phyloP scores from a whole-genome alignment of 306 rosid genomes.

The Betula pendula region DNA sequence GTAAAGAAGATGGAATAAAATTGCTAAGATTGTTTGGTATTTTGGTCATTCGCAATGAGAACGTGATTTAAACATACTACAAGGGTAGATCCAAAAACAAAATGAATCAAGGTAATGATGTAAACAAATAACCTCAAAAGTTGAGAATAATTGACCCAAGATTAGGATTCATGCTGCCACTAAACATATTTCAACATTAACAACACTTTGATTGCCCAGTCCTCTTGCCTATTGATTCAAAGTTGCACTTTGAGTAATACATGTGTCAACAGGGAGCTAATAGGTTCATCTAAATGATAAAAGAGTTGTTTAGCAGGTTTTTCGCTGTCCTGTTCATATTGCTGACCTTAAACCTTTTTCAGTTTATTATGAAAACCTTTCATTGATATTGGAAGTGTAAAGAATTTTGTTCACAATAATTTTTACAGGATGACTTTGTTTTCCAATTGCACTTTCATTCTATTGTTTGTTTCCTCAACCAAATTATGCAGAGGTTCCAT shows the following conservation, averaged over 20 bases:
- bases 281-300: not conserved
- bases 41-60: not conserved
- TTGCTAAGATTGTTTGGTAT: not conserved
- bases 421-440: not conserved
- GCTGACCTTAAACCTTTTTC: not conserved
- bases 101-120: no score
- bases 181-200: not conserved
- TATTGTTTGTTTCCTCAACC: no score
- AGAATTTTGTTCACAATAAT: not conserved
- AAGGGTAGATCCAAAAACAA: not conserved
- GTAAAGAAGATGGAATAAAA: not conserved
- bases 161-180: no score
- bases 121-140: no score
- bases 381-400: not conserved
- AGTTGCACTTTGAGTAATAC: not conserved
- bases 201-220: not conserved
- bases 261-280: no score
- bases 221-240: not conserved
- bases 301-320: not conserved
- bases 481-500: no score
- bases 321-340: not conserved
- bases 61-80: not conserved
- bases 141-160: no score
- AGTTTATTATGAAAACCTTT: not conserved
- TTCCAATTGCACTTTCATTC: no score